Percentiles rank a stretch among this genome's conserved stretches.
Evolutionary conservation across 2,329 filamentous ascomycete species (phyloP).

Genomic region (Shiraia bambusicola): DNA sequence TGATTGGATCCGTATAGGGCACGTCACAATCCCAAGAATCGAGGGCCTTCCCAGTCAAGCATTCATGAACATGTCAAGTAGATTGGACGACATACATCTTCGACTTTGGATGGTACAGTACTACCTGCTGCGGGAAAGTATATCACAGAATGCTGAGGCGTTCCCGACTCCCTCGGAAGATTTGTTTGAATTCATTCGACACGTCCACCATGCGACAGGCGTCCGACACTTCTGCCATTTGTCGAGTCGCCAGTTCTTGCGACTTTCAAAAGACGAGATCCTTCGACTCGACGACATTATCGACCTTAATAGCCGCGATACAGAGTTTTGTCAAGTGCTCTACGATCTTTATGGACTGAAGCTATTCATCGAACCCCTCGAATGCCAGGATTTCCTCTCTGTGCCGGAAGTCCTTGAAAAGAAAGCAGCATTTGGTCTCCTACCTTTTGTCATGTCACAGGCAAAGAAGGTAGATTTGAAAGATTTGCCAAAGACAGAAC

Average conservation of each 20-base stretch:
- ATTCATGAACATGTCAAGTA: slow-evolving; percentile 58
- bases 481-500: slow-evolving; percentile 85
- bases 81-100: slow-evolving; percentile 82
- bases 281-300: slow-evolving; percentile 73
- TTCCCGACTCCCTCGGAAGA: slow-evolving; percentile 71
- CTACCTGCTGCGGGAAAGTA: slow-evolving; percentile 72
- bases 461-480: slow-evolving; percentile 84
- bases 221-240: slow-evolving; percentile 81
- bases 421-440: slow-evolving; percentile 74
- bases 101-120: slow-evolving; percentile 89
- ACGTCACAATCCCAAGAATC: slow-evolving; percentile 62
- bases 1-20: slow-evolving; percentile 79
- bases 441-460: slow-evolving; percentile 80
- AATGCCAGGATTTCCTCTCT: slow-evolving; percentile 69
- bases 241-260: slow-evolving; percentile 84
- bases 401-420: slow-evolving; percentile 73
- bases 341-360: slow-evolving; percentile 44
- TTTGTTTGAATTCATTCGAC: slow-evolving; percentile 74
- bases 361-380: slow-evolving; percentile 37
- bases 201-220: slow-evolving; percentile 81
- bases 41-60: slow-evolving; percentile 51
- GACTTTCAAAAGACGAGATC: slow-evolving; percentile 84
- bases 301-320: slow-evolving; percentile 66
- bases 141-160: slow-evolving; percentile 63
- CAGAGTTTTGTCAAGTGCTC: slow-evolving; percentile 72